Percentiles rank a stretch among this genome's conserved stretches.
Evolutionary conservation across 1,284 basidiomycete species (phyloP).

Genomic region (Ustilago esculenta): DNA sequence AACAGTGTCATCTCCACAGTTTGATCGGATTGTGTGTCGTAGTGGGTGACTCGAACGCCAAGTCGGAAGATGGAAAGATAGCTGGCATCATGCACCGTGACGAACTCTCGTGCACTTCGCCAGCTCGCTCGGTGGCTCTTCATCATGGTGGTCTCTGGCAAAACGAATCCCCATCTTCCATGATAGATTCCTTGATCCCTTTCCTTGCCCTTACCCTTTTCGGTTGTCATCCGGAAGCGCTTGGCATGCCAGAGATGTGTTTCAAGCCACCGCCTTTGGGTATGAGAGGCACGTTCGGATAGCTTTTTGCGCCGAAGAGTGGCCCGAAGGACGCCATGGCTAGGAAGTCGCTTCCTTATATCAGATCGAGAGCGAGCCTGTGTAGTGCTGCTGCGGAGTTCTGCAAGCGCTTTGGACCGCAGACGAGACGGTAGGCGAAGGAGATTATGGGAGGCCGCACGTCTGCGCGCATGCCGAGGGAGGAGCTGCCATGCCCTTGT

Average conservation of each 20-base stretch:
- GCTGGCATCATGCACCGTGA: slow-evolving; percentile 59
- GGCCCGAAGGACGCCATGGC: slow-evolving; percentile 44
- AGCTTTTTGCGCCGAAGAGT: slow-evolving; percentile 45
- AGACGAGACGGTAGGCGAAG: slow-evolving; percentile 60
- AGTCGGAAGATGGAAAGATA: slow-evolving; percentile 50
- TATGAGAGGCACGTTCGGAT: slow-evolving; percentile 41
- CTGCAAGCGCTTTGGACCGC: slow-evolving; percentile 56
- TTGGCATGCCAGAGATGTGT: slow-evolving; percentile 67
- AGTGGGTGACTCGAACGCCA: slow-evolving; percentile 2
- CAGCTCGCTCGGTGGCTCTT: slow-evolving; percentile 59
- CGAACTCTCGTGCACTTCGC: slow-evolving; percentile 39
- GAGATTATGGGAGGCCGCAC: slow-evolving; percentile 65
- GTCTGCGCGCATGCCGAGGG: slow-evolving; percentile 56
- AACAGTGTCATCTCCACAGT: not conserved
- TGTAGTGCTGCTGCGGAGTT: slow-evolving; percentile 62
- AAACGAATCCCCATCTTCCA: slow-evolving; percentile 53
- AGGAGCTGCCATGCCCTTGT: slow-evolving; percentile 66
- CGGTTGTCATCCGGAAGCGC: slow-evolving; percentile 62
- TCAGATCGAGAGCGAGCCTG: slow-evolving; percentile 46
- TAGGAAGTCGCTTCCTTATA: slow-evolving; percentile 47
- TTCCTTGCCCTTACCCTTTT: slow-evolving; percentile 54
- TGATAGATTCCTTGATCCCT: slow-evolving; percentile 33
- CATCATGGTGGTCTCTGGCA: slow-evolving; percentile 61
- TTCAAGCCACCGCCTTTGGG: slow-evolving; percentile 60
- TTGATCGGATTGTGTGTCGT: not conserved